phyloP scores from a whole-genome alignment of 176 grass and related monocot species.

The Microstegium vimineum region DNA sequence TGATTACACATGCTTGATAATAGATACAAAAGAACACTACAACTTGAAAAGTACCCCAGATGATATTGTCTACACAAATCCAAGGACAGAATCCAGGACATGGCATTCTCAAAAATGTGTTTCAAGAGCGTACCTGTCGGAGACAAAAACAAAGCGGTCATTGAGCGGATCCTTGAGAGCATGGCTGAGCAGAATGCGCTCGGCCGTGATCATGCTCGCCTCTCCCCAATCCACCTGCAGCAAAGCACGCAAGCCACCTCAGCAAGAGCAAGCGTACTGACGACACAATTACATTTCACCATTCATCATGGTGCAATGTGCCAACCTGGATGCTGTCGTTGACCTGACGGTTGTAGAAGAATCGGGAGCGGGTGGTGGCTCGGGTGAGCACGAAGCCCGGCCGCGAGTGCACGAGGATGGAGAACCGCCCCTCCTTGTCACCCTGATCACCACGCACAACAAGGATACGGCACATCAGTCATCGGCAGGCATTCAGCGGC shows the following conservation, averaged over 20 bases:
- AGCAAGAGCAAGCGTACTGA: background rate
- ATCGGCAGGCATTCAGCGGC: background rate
- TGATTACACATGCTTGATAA: background rate
- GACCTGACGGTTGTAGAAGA: constrained; percentile 86
- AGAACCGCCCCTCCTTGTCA: constrained; percentile 70
- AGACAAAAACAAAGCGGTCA: constrained; percentile 87
- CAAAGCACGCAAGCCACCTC: background rate
- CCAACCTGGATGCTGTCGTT: constrained; percentile 91
- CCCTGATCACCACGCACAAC: constrained; percentile 33
- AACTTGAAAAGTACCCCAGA: background rate
- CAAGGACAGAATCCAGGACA: background rate
- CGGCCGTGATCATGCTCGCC: constrained; percentile 90
- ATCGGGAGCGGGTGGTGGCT: constrained; percentile 61
- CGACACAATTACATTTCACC: background rate
- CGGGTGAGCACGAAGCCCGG: constrained; percentile 91
- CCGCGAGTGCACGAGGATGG: constrained; percentile 83
- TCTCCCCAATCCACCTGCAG: constrained; percentile 96
- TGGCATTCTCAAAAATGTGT: background rate
- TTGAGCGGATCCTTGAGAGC: constrained; percentile 80
- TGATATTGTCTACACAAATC: background rate
- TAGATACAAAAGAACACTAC: background rate
- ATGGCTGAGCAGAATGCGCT: constrained; percentile 78
- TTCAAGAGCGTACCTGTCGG: constrained; percentile 61
- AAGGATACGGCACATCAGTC: background rate
- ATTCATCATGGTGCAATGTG: background rate